Conservation (phyloP, 2,329 filamentous ascomycete genomes). For the Cytospora piceae region DNA sequence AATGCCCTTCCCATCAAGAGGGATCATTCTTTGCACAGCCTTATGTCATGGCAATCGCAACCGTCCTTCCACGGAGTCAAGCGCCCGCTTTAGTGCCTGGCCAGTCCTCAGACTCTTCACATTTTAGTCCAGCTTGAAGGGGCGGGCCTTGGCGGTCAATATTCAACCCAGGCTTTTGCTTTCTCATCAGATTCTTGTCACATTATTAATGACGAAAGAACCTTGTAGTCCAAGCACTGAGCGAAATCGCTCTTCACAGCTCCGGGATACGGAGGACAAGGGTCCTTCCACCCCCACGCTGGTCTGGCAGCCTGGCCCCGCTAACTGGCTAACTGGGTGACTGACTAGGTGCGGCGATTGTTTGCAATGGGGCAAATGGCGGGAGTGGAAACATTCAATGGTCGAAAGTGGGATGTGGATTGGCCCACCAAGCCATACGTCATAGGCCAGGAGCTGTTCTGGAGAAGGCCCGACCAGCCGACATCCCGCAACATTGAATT, state of each 20-base stretch:
- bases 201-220: conserved; percentile 20
- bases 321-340: no score
- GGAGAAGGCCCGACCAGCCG: neutral
- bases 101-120: neutral
- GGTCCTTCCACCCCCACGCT: neutral
- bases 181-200: neutral
- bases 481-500: neutral
- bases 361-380: neutral
- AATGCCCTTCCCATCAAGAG: neutral
- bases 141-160: neutral
- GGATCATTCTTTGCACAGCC: neutral
- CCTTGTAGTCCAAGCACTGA: conserved; percentile 3
- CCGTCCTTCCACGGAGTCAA: conserved; percentile 1
- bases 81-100: neutral
- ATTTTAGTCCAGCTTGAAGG: neutral
- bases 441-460: neutral
- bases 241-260: conserved; percentile 19
- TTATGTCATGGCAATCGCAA: neutral
- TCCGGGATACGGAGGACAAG: conserved; percentile 19
- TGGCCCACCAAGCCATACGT: conserved; percentile 10
- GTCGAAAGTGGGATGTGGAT: conserved; percentile 16
- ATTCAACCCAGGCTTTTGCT: neutral
- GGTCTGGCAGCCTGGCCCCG: neutral
- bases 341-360: neutral
- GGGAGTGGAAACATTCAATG: conserved; percentile 3